Conservation (phyloP, 2,329 filamentous ascomycete species). For the Fusarium xyrophilum region DNA sequence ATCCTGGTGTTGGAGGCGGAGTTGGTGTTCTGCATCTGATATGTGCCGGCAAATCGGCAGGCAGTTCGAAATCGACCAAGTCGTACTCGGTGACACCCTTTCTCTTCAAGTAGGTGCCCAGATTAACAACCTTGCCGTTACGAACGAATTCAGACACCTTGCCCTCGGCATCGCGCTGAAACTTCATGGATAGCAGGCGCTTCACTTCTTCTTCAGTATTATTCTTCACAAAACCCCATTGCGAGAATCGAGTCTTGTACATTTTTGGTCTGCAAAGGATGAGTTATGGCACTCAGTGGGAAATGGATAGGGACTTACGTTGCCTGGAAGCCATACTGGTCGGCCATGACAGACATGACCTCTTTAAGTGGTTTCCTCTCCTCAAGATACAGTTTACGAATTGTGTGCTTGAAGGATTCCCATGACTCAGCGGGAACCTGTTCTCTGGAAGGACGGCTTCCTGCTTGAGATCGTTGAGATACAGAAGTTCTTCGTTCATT, state of each 20-base stretch:
- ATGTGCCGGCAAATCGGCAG: conserved; percentile 52
- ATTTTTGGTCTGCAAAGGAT: conserved; percentile 54
- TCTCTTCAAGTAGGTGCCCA: conserved; percentile 60
- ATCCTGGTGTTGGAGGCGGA: conserved; percentile 52
- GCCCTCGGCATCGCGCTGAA: conserved; percentile 59
- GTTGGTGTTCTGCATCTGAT: conserved; percentile 55
- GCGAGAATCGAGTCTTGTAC: conserved; percentile 63
- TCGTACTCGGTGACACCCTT: conserved; percentile 62
- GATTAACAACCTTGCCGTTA: conserved; percentile 59
- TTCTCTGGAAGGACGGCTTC: conserved; percentile 50
- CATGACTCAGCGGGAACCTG: conserved; percentile 55
- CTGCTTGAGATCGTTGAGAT: conserved; percentile 43
- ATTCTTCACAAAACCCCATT: conserved; percentile 63
- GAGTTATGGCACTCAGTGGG: conserved; percentile 9
- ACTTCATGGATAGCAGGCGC: conserved; percentile 58
- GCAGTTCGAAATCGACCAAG: conserved; percentile 54
- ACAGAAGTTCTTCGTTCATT: conserved; percentile 41
- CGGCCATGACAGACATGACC: conserved; percentile 60
- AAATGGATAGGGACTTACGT: conserved; percentile 49
- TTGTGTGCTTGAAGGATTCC: conserved; percentile 56
- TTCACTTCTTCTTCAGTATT: conserved; percentile 62
- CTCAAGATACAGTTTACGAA: conserved; percentile 56
- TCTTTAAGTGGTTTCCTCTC: conserved; percentile 60
- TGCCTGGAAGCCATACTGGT: conserved; percentile 56
- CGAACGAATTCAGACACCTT: conserved; percentile 61